Evolutionary conservation across 257 asterid species (phyloP), one percentile per base, ranked within the genome.

Genomic region (Fraxinus anomala): DNA sequence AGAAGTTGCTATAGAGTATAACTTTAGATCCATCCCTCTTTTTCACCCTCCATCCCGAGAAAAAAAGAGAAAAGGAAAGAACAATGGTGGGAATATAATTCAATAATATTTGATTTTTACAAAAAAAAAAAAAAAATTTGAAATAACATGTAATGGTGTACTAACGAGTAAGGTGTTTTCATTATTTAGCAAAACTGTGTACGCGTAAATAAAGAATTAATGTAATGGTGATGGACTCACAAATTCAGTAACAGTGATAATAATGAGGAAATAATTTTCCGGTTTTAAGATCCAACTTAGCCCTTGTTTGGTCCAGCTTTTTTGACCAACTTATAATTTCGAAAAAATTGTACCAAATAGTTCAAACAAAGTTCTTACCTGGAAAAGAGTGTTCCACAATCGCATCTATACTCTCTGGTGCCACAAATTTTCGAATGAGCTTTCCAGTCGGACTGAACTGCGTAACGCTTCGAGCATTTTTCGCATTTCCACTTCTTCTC

Each of bases 381-480:
- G 75, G 96, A 91, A 54, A 91, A 91, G 28, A 89, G 89, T 80
- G 96, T 91, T 54, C 96, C 94, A 69, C 96, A 91, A 71, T 89
- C 91, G 40, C 96, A 91, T 83, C 91, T 84, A 74, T 91, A 91
- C 73, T 91, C 96, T 63, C 96, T 85, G 0, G 96, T 89, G 44
- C 96, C 96, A 76, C 96, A 91, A 31, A 89, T 88, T 86, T 91
- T 91, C 85, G 92, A 89, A 76, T 91, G 96, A 30, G 96, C 96
- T 65, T 91, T 91, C 96, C 94, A 91, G 24, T 91, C 96, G 0
- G 96, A 91, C 26, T 91, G 96, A 74, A 91, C 94, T 0, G 96
- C 96, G 37, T 91, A 91, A 10, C 90, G 87, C 70, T 91, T 91
- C 0, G 94, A 88, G 79, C 94, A 91, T 74, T 89, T 91, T 3